Evolutionary conservation across 495 filamentous ascomycete genomes (phyloP).

Genomic region (Tuber aestivum): DNA sequence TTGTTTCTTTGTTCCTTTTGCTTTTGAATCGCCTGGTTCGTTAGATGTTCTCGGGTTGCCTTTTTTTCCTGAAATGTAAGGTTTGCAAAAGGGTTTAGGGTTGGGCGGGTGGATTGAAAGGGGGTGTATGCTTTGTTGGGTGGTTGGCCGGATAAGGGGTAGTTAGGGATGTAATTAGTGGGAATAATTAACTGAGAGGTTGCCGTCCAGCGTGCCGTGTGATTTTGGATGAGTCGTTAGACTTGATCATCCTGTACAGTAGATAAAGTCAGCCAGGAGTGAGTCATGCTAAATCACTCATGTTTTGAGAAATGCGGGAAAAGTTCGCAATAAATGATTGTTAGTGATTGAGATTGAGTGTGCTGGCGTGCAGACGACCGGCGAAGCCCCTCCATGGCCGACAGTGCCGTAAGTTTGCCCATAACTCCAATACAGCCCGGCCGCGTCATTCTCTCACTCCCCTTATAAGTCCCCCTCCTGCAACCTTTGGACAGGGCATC

Average conservation of each 20-base stretch:
- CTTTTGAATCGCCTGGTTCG: constrained; percentile 1
- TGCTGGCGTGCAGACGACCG: not conserved
- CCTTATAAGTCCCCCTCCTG: not conserved
- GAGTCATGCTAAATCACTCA: not conserved
- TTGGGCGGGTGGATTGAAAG: not conserved
- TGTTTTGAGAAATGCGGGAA: not conserved
- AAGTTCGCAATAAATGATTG: not conserved
- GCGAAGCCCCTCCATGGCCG: not conserved
- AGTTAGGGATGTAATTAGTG: not conserved
- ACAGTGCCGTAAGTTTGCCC: not conserved
- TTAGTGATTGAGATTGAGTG: not conserved
- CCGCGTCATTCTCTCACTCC: not conserved
- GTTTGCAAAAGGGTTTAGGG: constrained; percentile 1
- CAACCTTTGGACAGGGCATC: not conserved
- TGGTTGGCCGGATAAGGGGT: not conserved
- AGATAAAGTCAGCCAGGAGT: not conserved
- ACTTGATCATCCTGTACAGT: not conserved
- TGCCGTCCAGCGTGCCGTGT: not conserved
- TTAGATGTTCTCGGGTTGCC: not conserved
- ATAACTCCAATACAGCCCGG: not conserved
- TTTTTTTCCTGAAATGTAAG: not conserved
- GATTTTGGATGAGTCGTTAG: not conserved
- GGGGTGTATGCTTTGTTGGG: not conserved
- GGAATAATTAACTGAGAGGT: not conserved
- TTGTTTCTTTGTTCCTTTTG: not conserved